A percentile compares a stretch with the other conserved stretches of the same genome.
phyloP scores from a whole-genome alignment of 352 stramenopile genomes.

The Phytophthora pini region DNA sequence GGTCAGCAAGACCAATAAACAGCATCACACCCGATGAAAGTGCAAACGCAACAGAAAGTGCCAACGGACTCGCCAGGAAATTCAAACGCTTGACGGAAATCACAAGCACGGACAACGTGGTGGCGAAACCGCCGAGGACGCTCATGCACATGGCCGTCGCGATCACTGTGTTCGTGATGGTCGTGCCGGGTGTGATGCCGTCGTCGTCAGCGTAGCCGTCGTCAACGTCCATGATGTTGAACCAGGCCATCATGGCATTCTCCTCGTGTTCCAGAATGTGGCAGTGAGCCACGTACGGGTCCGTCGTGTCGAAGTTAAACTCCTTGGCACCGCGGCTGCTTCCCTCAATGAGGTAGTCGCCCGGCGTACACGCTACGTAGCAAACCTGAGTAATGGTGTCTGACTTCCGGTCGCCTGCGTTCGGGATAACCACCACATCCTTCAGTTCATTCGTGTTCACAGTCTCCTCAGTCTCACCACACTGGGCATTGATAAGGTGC shows the following conservation, averaged over 20 bases:
- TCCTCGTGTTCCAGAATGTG: constrained; percentile 85
- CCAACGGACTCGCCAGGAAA: constrained; percentile 54
- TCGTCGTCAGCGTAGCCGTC: constrained; percentile 46
- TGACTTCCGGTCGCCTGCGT: constrained; percentile 43
- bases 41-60: constrained; percentile 62
- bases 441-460: constrained; percentile 77
- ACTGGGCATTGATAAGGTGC: constrained; percentile 82
- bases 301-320: constrained; percentile 73
- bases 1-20: constrained; percentile 69
- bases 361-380: constrained; percentile 79
- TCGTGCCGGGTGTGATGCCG: constrained; percentile 35
- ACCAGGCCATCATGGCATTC: constrained; percentile 83
- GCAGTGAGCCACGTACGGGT: constrained; percentile 80
- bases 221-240: constrained; percentile 64
- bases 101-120: constrained; percentile 61
- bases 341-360: constrained; percentile 63
- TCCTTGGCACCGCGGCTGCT: constrained; percentile 61
- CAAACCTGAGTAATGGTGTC: constrained; percentile 71
- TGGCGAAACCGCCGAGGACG: constrained; percentile 70
- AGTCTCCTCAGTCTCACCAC: constrained; percentile 63
- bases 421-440: constrained; percentile 76
- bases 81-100: constrained; percentile 62
- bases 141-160: constrained; percentile 73
- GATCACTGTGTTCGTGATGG: constrained; percentile 59
- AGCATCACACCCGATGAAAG: constrained; percentile 78